Evolutionary conservation across 352 stramenopile genomes (phyloP), one percentile per base, ranked within the genome.

Genomic region (Pythium rhizo-oryzae): DNA sequence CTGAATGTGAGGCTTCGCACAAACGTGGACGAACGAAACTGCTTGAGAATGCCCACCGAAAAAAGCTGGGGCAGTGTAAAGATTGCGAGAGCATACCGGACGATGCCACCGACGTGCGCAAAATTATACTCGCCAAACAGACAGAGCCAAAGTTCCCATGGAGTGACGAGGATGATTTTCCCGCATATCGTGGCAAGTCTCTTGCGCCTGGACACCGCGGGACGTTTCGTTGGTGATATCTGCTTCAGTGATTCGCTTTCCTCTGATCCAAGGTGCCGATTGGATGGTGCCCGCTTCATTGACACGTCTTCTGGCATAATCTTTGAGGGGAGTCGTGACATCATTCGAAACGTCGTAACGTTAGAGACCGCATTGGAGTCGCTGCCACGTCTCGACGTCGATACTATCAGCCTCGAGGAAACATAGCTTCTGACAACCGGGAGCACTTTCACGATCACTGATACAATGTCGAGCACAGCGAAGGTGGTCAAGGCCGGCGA

Each of bases 401-500:
- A 7, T 33, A n/a, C 6, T 7, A 37, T 5, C 50, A 33, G 11
- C n/a, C n/a, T 5, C 4, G 75, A 65, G 1, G 62, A 13, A 73
- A 84, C 51, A 67, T 78, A 92, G 61, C 69, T 72, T 82, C 5
- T 55, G 59, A 46, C 87, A 60, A 18, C 54, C 21, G 50, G 15
- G 50, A 56, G 50, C 8, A 50, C 13, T 16, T 19, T 79, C 15
- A 75, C 70, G 6, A 75, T n/a, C 21, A 90, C 82, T 46, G 79
- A 74, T 4, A 93, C 62, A 8, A 87, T 8, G 23, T 93, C 85
- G 13, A 89, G 54, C 0, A 52, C 43, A 25, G 82, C 77, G 25
- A 87, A 79, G 3, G 88, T 63, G 9, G 76, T 82, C 55, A 91
- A 72, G 21, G 76, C 74, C 0, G 37, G 41, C 1, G 75, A 87